phyloP scores from a whole-genome alignment of 306 rosid genomes.

The Senna tora region DNA sequence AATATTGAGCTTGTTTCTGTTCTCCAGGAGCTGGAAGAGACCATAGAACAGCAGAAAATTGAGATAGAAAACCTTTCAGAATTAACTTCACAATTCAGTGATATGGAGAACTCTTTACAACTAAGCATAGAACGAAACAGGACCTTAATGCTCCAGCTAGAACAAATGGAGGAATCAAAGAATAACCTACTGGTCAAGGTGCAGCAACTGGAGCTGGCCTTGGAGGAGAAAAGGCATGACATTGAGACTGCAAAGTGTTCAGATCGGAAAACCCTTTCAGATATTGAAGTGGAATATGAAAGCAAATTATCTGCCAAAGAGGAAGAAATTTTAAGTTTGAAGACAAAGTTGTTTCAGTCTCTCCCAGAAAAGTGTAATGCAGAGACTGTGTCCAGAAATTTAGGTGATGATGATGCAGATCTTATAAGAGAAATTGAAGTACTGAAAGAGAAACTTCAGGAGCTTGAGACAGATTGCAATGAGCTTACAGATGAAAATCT shows the following conservation, averaged over 20 bases:
- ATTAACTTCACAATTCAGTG: constrained; percentile 50
- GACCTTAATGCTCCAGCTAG: constrained; percentile 51
- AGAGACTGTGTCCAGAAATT: constrained; percentile 47
- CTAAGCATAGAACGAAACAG: constrained; percentile 53
- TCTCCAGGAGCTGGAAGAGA: constrained; percentile 90
- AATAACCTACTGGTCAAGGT: constrained; percentile 55
- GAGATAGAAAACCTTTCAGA: constrained; percentile 69
- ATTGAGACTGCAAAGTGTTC: constrained; percentile 42
- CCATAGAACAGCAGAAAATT: constrained; percentile 64
- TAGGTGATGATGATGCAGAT: constrained; percentile 52
- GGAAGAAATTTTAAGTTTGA: constrained; percentile 54
- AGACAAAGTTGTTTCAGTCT: constrained; percentile 52
- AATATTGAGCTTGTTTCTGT: constrained; percentile 85
- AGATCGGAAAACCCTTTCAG: constrained; percentile 45
- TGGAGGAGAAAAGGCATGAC: constrained; percentile 60
- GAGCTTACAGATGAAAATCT: constrained; percentile 96
- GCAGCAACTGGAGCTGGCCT: constrained; percentile 58
- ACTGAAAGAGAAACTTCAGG: constrained; percentile 78
- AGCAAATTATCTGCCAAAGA: constrained; percentile 52
- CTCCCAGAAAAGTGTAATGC: constrained; percentile 43
- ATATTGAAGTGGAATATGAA: constrained; percentile 54
- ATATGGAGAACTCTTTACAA: constrained; percentile 53
- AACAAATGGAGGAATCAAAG: constrained; percentile 70
- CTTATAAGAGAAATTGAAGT: constrained; percentile 60
- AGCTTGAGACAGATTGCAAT: constrained; percentile 88